Evolutionary conservation across 225 moss, liverwort and hornwort genomes (phyloP).

Genomic region (Anthoceros angustus): DNA sequence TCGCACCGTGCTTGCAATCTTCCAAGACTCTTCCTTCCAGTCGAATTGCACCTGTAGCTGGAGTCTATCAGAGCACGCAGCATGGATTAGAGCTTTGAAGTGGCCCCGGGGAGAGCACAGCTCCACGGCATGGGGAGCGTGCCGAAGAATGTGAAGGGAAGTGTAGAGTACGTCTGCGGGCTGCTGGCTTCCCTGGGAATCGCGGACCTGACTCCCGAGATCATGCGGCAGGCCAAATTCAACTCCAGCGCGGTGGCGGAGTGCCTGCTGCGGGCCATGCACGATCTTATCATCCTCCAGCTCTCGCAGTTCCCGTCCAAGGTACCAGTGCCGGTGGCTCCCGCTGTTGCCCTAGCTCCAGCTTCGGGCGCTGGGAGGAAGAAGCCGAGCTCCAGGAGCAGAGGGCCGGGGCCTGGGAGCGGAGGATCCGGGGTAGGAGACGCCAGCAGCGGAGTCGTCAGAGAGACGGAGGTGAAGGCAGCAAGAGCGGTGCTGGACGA

Average conservation of each 20-base stretch:
- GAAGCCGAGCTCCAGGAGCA: not conserved
- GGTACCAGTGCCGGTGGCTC: not conserved
- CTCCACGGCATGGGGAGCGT: not conserved
- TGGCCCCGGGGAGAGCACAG: no score
- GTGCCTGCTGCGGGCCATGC: constrained; percentile 20
- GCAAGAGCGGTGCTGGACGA: not conserved
- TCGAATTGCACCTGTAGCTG: no score
- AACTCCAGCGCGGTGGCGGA: constrained; percentile 15
- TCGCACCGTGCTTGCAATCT: no score
- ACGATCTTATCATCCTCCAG: constrained; percentile 14
- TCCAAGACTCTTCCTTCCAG: no score
- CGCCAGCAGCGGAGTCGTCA: no score
- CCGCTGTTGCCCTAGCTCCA: not conserved
- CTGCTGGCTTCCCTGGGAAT: constrained; percentile 25
- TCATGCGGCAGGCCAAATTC: constrained; percentile 33
- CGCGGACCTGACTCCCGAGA: constrained; percentile 21
- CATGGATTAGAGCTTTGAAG: no score
- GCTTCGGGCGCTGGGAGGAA: not conserved
- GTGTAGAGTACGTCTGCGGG: constrained; percentile 24
- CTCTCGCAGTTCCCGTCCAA: constrained; percentile 9
- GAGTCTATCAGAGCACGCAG: no score
- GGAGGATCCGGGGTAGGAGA: no score
- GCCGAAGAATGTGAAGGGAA: constrained; percentile 16
- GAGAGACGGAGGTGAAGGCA: not conserved
- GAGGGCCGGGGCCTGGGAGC: not conserved